Base-by-base conservation (phyloP, 2,329 filamentous ascomycete species). In the Epichloe gansuensis region DNA sequence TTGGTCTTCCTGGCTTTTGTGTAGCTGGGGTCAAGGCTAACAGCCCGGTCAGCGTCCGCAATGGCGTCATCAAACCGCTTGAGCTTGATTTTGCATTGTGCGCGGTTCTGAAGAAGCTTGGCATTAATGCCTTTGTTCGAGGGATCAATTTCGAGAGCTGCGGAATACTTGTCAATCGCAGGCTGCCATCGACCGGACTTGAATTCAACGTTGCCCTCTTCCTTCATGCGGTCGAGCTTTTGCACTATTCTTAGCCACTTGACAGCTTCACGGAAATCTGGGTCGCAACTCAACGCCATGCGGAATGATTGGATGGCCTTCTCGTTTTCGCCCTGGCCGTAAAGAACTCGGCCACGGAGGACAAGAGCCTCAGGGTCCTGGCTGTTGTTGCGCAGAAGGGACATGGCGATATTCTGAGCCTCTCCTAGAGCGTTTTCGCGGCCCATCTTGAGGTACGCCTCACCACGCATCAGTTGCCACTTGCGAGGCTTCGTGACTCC, bases 341-440 rank as follows among this genome's bases (percentile, higher is more conserved):
- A 97, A 48, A 95, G 77, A 15, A 89, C 86, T 57, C 90, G 82
- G 25, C 91, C 93, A 47, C 91, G 82, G 50, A 98, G 80, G 5
- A 96, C 88, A 57, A 98, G 74, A 1, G 91, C 93, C 71, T 98
- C 93, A 2, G 93, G 91, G 63, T 98, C 93, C 65, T 91, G 86
- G 67, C 77, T 89, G 73, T 97, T 97, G 64, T 80, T 77, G 51
- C 93, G 82, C 56, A 98, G 76, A 60, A 98, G 71, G 3, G 80
- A 81, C 81, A 96, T 95, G 61, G 90, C 90, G 52, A 97, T 82
- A 65, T 91, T 94, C 70, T 95, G 89, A 5, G 90, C 91, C 67
- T 96, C 91, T 37, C 90, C 91, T 7, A 95, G 75, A 11, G 89
- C 84, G 69, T 96, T 96, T 54, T 83, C 80, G 56, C 88, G 90